phyloP scores from a whole-genome alignment of 2,329 filamentous ascomycete genomes.

The Fusarium anguioides region DNA sequence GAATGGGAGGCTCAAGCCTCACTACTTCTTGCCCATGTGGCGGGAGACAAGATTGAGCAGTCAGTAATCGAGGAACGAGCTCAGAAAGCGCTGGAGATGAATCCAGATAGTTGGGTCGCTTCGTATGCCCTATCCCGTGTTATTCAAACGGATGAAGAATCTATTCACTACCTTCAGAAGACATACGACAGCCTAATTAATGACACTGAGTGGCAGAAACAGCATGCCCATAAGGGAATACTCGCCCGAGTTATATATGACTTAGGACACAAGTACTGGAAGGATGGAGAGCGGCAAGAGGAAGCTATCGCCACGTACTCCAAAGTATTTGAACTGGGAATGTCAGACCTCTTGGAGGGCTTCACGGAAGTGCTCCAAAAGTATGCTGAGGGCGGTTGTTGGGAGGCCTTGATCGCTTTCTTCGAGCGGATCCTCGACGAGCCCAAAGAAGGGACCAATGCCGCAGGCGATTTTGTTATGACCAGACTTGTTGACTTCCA shows the following conservation, averaged over 20 bases:
- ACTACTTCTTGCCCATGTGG: background rate
- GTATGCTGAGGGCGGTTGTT: background rate
- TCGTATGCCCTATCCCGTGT: background rate
- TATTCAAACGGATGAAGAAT: background rate
- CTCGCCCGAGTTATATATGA: background rate
- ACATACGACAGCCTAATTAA: background rate
- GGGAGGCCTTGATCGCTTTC: background rate
- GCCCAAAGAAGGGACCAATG: background rate
- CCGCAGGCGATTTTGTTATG: background rate
- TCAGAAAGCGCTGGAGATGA: background rate
- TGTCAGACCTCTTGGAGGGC: background rate
- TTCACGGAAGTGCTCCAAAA: background rate
- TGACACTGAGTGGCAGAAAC: background rate
- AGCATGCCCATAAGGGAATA: background rate
- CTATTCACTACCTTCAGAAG: background rate
- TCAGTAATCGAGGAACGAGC: background rate
- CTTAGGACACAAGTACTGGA: background rate
- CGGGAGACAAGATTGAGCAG: background rate
- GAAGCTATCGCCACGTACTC: background rate
- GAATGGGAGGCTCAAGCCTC: background rate
- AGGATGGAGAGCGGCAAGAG: background rate
- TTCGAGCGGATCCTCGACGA: background rate
- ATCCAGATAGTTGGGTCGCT: background rate
- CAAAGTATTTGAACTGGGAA: background rate
- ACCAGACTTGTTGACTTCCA: background rate